These are phyloP conservation scores for Ricinus communis DNA, from an alignment of 345 rosid genomes.

Conservation along the genomic window DNA sequence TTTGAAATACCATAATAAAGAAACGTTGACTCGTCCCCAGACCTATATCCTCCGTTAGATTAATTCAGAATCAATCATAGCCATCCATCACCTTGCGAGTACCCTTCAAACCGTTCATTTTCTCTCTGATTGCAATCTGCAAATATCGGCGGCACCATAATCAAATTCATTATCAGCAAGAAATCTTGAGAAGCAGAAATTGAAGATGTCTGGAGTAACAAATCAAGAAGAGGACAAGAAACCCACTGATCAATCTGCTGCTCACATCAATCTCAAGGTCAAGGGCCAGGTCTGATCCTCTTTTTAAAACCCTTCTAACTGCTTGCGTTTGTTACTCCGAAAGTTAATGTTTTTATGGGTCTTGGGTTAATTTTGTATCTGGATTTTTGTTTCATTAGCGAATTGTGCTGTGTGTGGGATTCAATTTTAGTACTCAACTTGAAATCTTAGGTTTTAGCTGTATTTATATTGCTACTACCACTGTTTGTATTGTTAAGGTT, in stretches of 20 bases:
- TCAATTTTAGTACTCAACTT: neutral
- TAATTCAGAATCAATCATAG: no score
- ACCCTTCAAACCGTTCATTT: no score
- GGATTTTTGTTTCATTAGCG: neutral
- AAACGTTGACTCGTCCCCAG: no score
- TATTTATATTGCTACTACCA: no score
- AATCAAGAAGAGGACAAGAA: conserved; percentile 19
- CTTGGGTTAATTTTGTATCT: neutral
- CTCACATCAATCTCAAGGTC: conserved; percentile 20
- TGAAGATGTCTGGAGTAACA: conserved; percentile 9
- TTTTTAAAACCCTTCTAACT: neutral
- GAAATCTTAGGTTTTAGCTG: neutral
- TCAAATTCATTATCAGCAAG: no score
- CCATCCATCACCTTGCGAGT: no score
- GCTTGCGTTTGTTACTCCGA: neutral
- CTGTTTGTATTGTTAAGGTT: no score
- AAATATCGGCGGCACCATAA: no score
- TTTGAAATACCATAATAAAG: no score
- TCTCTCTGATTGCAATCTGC: no score
- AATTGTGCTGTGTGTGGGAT: neutral
- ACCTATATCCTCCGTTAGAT: no score
- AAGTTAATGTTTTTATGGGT: neutral
- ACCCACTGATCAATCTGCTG: conserved; percentile 12
- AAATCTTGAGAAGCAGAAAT: no score
- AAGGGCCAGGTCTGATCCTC: conserved; percentile 14